Percentiles rank a stretch among this genome's conserved stretches.
Conservation (phyloP, 352 stramenopile species). For the Phytophthora pisi region DNA sequence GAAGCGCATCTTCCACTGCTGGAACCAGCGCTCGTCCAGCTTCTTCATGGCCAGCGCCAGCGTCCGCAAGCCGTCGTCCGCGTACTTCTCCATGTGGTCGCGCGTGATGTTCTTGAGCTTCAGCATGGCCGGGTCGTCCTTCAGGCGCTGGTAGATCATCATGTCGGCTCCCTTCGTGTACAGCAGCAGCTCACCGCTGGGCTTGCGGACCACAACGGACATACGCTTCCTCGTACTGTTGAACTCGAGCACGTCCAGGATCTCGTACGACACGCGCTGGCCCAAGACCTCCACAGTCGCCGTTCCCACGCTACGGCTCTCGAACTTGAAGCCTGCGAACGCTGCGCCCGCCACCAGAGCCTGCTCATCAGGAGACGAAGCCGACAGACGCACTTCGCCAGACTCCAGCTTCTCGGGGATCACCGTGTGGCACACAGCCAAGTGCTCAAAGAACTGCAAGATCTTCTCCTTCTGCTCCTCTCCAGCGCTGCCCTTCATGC, state of each 20-base stretch:
- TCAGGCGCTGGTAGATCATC: slow-evolving; percentile 89
- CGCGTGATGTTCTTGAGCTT: slow-evolving; percentile 62
- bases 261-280: slow-evolving; percentile 54
- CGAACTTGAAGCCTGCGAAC: slow-evolving; percentile 77
- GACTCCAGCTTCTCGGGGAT: slow-evolving; percentile 75
- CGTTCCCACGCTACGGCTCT: slow-evolving; percentile 58
- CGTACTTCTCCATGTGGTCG: slow-evolving; percentile 86
- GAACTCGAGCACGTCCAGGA: slow-evolving; percentile 81
- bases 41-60: slow-evolving; percentile 78
- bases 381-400: slow-evolving; percentile 68
- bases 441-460: slow-evolving; percentile 81
- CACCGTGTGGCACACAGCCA: slow-evolving; percentile 87
- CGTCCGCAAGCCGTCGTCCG: slow-evolving; percentile 85
- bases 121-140: slow-evolving; percentile 52
- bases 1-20: slow-evolving; percentile 74
- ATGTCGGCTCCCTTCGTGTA: slow-evolving; percentile 94
- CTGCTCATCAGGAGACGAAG: slow-evolving; percentile 87
- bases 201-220: slow-evolving; percentile 69
- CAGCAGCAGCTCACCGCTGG: slow-evolving; percentile 59
- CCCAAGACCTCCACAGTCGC: slow-evolving; percentile 57
- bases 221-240: slow-evolving; percentile 83
- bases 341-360: slow-evolving; percentile 77
- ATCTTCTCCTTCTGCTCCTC: slow-evolving; percentile 57
- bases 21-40: slow-evolving; percentile 73
- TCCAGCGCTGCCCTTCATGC: slow-evolving; percentile 56